Evolutionary conservation across 2,329 filamentous ascomycete species (phyloP).

Genomic region (Cephalotrichum gorgonifer): DNA sequence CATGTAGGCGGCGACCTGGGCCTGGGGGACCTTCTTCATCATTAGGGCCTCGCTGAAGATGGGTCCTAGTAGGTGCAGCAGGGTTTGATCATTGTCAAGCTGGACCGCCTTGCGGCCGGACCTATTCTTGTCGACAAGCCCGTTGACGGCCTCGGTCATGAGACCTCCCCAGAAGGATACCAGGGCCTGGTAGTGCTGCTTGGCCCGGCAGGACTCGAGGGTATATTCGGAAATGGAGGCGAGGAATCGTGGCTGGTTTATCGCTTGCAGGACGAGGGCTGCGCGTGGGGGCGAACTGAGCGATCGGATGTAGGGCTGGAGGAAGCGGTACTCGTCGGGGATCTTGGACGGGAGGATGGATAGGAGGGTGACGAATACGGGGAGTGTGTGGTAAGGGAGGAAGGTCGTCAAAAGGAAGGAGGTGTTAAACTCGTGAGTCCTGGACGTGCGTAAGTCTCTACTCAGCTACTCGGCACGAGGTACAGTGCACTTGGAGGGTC

Average conservation of each 20-base stretch:
- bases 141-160: conserved; percentile 74
- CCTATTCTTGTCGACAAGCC: conserved; percentile 65
- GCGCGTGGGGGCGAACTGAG: conserved; percentile 68
- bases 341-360: conserved; percentile 75
- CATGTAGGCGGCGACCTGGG: conserved; percentile 87
- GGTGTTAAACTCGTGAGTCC: conserved; percentile 87
- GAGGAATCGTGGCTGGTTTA: conserved; percentile 68
- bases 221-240: conserved; percentile 69
- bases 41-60: conserved; percentile 68
- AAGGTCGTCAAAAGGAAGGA: conserved; percentile 70
- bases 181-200: conserved; percentile 66
- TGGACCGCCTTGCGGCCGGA: conserved; percentile 70
- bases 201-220: conserved; percentile 58
- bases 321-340: conserved; percentile 68
- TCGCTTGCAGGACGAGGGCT: conserved; percentile 73
- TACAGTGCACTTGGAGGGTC: background rate
- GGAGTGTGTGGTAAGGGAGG: conserved; percentile 81
- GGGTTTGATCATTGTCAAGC: conserved; percentile 68
- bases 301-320: conserved; percentile 76
- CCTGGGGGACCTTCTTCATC: conserved; percentile 63
- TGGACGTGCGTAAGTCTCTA: conserved; percentile 21
- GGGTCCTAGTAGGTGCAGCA: conserved; percentile 57
- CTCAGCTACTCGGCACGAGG: conserved; percentile 4
- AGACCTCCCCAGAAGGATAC: conserved; percentile 88
- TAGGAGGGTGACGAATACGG: conserved; percentile 74